Conservation (phyloP, 2,329 filamentous ascomycete species). For the Penicillium brevicompactum region DNA sequence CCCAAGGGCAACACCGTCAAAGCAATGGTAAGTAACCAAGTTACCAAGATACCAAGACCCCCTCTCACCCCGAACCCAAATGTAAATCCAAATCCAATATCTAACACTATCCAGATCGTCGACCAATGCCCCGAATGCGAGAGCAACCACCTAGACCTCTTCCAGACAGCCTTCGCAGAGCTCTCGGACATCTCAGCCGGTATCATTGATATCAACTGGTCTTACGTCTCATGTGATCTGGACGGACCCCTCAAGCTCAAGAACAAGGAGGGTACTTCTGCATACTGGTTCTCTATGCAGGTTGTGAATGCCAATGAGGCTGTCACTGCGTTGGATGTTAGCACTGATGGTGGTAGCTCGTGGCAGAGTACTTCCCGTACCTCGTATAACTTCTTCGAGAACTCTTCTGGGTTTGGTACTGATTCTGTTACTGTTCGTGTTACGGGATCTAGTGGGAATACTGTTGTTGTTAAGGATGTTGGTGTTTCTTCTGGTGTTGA, state of each 20-base stretch:
- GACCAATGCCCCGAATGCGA: slow-evolving; percentile 61
- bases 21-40: slow-evolving; percentile 58
- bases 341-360: slow-evolving; percentile 59
- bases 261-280: slow-evolving; percentile 53
- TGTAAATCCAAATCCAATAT: too few species aligned
- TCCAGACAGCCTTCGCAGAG: slow-evolving; percentile 52
- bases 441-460: slow-evolving; percentile 56
- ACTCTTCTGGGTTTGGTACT: slow-evolving; percentile 58
- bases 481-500: slow-evolving; percentile 22
- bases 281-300: slow-evolving; percentile 64
- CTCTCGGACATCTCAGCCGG: slow-evolving; percentile 51
- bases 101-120: slow-evolving; percentile 45
- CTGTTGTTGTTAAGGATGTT: slow-evolving; percentile 56
- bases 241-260: slow-evolving; percentile 52
- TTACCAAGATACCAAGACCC: too few species aligned
- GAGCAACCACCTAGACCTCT: slow-evolving; percentile 59
- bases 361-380: slow-evolving; percentile 60
- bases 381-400: slow-evolving; percentile 65
- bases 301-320: slow-evolving; percentile 64
- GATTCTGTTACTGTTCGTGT: slow-evolving; percentile 58
- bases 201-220: slow-evolving; percentile 54
- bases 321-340: slow-evolving; percentile 61
- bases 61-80: not conserved
- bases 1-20: slow-evolving; percentile 58
- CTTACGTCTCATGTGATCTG: slow-evolving; percentile 55